Base-by-base conservation (phyloP, 169 alveolate genomes). In the Eimeria nieschulzi region DNA sequence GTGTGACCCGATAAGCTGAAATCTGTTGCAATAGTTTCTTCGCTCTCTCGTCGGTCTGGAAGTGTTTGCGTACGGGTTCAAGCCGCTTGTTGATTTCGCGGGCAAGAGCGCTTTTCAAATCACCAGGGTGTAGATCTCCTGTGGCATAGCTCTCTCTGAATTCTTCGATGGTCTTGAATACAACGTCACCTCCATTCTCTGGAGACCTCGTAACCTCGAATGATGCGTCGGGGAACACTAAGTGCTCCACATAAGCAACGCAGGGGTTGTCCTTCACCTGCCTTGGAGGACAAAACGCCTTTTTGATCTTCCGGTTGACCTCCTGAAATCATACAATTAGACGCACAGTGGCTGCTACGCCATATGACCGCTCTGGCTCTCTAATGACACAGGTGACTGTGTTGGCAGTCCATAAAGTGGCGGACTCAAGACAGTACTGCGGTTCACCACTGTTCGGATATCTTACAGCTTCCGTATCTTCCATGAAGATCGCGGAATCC, bases 401-500 rank as follows among this genome's bases (percentile, higher is more conserved):
- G 25, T 33, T 33, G 46, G 46, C 46, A 51, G n/a, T 13, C 9
- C 17, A 33, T 19, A 39, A 51, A 0, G n/a, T 17, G 53, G 17
- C 83, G 5, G n/a, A 72, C 17, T 19, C 21, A 17, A 13, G 59
- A 13, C 0, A 39, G 46, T 33, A 33, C 46, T 33, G 46, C 46
- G 0, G 46, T 33, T 33, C 46, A 33, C 46, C 3, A 33, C 3
- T 33, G 0, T 33, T 33, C 3, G 46, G 46, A 3, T 33, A 3
- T 33, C 92, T 87, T 63, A 92, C 95, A 19, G 93, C 98, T 84
- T 97, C 99, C 6, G 97, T 55, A 91, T 99, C 99, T 93, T 99
- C 99, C 99, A 99, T 99, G 94, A 99, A 99, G 83, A 99, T 98
- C 0, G 99, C 99, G 7, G 99, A 97, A 86, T 98, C 98, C 26